These are phyloP conservation scores for Zangia roseola DNA, from an alignment of 768 basidiomycete genomes.

Conservation along the genomic window DNA sequence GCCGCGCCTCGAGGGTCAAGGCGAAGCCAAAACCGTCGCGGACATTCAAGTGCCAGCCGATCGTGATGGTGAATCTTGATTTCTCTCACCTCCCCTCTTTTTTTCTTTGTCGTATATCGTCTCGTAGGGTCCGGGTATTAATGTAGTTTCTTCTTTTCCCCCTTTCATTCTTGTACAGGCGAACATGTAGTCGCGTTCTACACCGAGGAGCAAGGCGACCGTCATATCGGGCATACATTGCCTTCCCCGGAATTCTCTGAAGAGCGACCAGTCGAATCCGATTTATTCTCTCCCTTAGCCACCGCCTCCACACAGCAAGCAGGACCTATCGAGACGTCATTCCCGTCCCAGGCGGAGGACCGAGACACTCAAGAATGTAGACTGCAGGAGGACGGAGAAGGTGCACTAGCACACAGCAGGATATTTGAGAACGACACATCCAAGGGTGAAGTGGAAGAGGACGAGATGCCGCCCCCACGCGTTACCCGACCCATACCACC, in stretches of 20 bases:
- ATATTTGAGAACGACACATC: background rate
- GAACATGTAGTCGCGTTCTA: slow-evolving; percentile 14
- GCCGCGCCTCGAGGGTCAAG: slow-evolving; percentile 18
- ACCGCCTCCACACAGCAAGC: slow-evolving; percentile 2
- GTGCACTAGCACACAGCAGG: background rate
- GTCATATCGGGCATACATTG: background rate
- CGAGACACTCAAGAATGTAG: background rate
- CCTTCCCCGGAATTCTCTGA: slow-evolving; percentile 3
- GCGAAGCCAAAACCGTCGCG: slow-evolving; percentile 13
- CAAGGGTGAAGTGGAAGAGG: slow-evolving; percentile 22
- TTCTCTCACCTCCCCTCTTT: slow-evolving; percentile 8
- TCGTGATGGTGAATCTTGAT: slow-evolving; percentile 46
- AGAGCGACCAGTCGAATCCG: slow-evolving; percentile 2
- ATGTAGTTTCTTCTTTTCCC: slow-evolving; percentile 18
- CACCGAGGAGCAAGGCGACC: slow-evolving; percentile 14
- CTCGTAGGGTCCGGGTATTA: slow-evolving; percentile 31
- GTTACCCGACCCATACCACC: slow-evolving; percentile 32
- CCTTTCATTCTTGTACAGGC: slow-evolving; percentile 16
- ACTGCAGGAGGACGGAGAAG: background rate
- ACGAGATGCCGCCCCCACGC: slow-evolving; percentile 31
- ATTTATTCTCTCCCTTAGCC: background rate
- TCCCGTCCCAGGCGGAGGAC: background rate
- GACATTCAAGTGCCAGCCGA: slow-evolving; percentile 16
- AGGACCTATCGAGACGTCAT: background rate
- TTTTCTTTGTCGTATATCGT: slow-evolving; percentile 24